Conservation (phyloP, 352 stramenopile genomes). For the Phytophthora podocarpi region DNA sequence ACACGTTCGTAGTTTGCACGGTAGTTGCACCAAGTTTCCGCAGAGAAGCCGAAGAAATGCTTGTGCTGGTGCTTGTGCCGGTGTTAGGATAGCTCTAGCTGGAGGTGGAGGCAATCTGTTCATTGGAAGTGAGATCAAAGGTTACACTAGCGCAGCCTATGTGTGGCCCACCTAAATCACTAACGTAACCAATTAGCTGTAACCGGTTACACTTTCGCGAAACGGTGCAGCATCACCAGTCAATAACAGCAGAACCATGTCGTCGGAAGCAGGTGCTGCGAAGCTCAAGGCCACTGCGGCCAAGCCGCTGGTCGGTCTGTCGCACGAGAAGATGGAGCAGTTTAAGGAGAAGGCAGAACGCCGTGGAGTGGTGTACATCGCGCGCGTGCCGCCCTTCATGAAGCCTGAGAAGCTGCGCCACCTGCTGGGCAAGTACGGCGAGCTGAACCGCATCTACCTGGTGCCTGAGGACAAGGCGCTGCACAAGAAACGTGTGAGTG, state of each 20-base stretch:
- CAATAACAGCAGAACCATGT: conserved; percentile 20
- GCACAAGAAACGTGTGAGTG: conserved; percentile 91
- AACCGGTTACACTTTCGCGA: conserved; percentile 6
- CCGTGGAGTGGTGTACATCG: conserved; percentile 91
- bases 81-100: too few relatives aligned
- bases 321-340: conserved; percentile 51
- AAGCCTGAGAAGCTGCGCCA: conserved; percentile 95
- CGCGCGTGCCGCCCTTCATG: conserved; percentile 96
- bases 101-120: too few relatives aligned
- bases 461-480: conserved; percentile 94
- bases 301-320: conserved; percentile 40
- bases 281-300: conserved; percentile 3
- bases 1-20: not conserved
- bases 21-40: too few relatives aligned
- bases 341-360: conserved; percentile 59
- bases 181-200: too few relatives aligned
- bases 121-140: too few relatives aligned
- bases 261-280: not conserved
- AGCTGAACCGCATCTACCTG: conserved; percentile 96
- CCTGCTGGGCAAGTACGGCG: conserved; percentile 92
- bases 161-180: too few relatives aligned
- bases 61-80: too few relatives aligned
- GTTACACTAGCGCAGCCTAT: too few relatives aligned
- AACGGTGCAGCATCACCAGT: conserved; percentile 17
- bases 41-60: too few relatives aligned